Base-by-base conservation (phyloP, 2,329 filamentous ascomycete genomes). In the Zelopaecilomyces penicillatus region DNA sequence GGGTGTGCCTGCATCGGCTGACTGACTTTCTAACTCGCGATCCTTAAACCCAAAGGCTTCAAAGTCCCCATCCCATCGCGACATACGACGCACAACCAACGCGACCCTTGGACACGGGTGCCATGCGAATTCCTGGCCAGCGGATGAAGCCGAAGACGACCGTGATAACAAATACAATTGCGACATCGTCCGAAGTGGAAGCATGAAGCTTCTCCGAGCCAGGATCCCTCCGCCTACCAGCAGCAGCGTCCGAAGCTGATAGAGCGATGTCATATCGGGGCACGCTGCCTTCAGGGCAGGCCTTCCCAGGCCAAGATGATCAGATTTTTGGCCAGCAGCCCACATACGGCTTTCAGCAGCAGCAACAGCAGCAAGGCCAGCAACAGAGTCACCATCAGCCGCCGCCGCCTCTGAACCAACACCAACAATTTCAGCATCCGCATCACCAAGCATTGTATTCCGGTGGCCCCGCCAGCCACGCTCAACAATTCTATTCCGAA, bases 201-300 rank as follows among this genome's bases (percentile, higher is more conserved):
- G 44, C 44, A 46, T 46, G 44, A 46, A 37, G 43, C 41, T 43
- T 46, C 26, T 35, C 36, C 32, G 44, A 30, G 41, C 44, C 41
- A 37, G 29, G 36, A 35, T 31, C 41, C 44, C 31, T 43, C 37
- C 41, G 43, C 36, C 35, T 37, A 46, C 34, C 49, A 47, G 44
- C 49, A 43, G 35, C 26, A 41, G 39, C 39, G 41, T 36, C 44
- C 37, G 44, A 60, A 46, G 47, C 41, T 46, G 47, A 49, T 41
- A 40, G 44, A 31, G 47, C 43, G 41, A 49, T 65, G 57, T 60
- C 57, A 51, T 64, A 59, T 57, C 60, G 60, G 52, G 62, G 60
- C 57, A 60, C 58, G 51, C 58, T 66, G 61, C 65, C 66, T 56
- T 58, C 64, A 50, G 64, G 65, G 54, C 64, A 65, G 58, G 58